phyloP scores from a whole-genome alignment of 2,329 filamentous ascomycete genomes.

The Alternaria arbusti region DNA sequence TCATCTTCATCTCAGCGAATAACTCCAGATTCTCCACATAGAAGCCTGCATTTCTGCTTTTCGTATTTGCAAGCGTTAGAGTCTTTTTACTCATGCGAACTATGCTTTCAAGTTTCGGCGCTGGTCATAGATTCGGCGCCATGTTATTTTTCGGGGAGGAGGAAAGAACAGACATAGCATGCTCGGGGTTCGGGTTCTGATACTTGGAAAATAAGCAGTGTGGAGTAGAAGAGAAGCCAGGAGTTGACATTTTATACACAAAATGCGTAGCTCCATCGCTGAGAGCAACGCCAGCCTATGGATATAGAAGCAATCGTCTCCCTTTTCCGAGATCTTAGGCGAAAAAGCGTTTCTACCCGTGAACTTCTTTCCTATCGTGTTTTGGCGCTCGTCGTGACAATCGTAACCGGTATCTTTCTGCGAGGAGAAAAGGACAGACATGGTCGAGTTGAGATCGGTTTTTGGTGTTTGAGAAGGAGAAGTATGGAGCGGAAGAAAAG shows the following conservation, averaged over 20 bases:
- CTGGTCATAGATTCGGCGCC: fast-evolving
- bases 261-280: not conserved
- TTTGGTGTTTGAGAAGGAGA: not conserved
- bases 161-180: not conserved
- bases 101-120: not conserved
- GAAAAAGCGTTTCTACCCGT: not conserved
- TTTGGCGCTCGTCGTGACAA: not conserved
- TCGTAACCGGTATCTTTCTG: not conserved
- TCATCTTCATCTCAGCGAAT: not conserved
- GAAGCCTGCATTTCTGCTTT: fast-evolving
- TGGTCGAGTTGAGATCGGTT: fast-evolving
- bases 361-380: not conserved
- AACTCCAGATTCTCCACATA: fast-evolving
- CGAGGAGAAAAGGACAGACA: not conserved
- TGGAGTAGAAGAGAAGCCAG: not conserved
- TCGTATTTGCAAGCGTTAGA: not conserved
- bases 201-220: not conserved
- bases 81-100: not conserved
- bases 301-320: not conserved
- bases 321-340: fast-evolving
- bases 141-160: not conserved
- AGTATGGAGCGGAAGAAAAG: not conserved
- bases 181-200: no score
- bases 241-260: not conserved
- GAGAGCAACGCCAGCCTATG: not conserved